Evolutionary conservation across 2,329 filamentous ascomycete genomes (phyloP), one percentile per base, ranked within the genome.

Genomic region (Fusarium haematococcum): DNA sequence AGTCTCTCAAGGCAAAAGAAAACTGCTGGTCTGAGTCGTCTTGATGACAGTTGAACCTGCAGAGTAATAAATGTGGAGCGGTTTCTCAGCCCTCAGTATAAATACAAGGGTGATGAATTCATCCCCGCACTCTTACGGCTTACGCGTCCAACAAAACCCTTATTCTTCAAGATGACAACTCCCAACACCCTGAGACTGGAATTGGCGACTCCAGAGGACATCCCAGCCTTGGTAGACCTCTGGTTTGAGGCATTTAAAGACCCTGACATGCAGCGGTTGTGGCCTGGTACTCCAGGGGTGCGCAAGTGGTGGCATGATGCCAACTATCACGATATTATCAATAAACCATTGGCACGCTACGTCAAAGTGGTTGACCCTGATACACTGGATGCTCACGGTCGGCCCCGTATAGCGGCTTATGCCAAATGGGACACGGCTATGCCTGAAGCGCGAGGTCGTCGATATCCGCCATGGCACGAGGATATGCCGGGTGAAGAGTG

Each of bases 221-320:
- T 75, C 2, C 41, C 63, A 7, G 32, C 33, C 4, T 57, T 76
- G 18, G 71, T 65, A 6, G 65, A 76, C 3, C 23, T 76, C 11
- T 76, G 74, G 74, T 76, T 67, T 8, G 71, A 65, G 13, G 70
- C 68, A 11, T 75, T 75, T 20, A 72, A 65, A 27, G 68, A 74
- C 35, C 57, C 65, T 2, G 65, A 43, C 6, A 66, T 75, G 14
- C 63, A 43, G 16, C 63, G 32, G 10, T 30, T 75, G 8, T 75
- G 74, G 74, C 74, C 74, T 43, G 70, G 74, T 30, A 76, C 74
- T 11, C 65, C 68, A 14, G 50, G 48, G 14, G 74, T 76, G 20
- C 71, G 68, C 16, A 62, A 39, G 13, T 76, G 74, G 74, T 76
- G 74, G 74, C 48, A 71, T 54, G 61, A 72, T 14, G 74, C 71